Evolutionary conservation across 371 early-diverging fungal species (phyloP).

Genomic region (Apophysomyces sp.): DNA sequence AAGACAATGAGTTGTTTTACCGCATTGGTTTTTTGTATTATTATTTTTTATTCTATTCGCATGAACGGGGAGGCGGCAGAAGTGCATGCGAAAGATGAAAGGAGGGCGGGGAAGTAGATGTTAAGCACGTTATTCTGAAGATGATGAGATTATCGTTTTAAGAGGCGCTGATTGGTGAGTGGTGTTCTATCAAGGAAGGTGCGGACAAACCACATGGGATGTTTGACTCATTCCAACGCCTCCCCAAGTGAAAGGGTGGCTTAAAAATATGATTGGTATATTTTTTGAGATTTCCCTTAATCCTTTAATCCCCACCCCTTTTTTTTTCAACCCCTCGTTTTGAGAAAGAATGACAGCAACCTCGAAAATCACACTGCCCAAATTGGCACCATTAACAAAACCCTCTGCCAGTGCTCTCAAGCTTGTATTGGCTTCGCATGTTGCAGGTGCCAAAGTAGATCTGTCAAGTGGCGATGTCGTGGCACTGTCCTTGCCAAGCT

Average conservation of each 20-base stretch:
- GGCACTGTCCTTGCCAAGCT: conserved; percentile 15
- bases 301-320: too few species aligned
- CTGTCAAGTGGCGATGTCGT: conserved; percentile 30
- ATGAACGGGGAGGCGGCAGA: not conserved
- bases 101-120: not conserved
- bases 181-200: not conserved
- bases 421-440: conserved; percentile 29
- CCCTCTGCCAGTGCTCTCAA: conserved; percentile 40
- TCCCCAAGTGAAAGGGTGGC: not conserved
- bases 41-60: not conserved
- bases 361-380: conserved; percentile 32
- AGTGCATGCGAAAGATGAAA: too few species aligned
- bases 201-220: not conserved
- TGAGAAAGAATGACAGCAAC: conserved; percentile 18
- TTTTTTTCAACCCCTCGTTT: not conserved
- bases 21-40: not conserved
- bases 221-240: not conserved
- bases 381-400: conserved; percentile 34
- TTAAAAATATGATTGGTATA: not conserved
- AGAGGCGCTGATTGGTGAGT: not conserved
- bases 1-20: too few species aligned
- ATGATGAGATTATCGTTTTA: not conserved
- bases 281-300: not conserved
- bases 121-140: not conserved
- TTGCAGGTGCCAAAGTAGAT: conserved; percentile 28